A percentile compares a stretch with the other conserved stretches of the same genome.
phyloP scores from a whole-genome alignment of 129 eudicot genomes.

The Escallonia rubra region DNA sequence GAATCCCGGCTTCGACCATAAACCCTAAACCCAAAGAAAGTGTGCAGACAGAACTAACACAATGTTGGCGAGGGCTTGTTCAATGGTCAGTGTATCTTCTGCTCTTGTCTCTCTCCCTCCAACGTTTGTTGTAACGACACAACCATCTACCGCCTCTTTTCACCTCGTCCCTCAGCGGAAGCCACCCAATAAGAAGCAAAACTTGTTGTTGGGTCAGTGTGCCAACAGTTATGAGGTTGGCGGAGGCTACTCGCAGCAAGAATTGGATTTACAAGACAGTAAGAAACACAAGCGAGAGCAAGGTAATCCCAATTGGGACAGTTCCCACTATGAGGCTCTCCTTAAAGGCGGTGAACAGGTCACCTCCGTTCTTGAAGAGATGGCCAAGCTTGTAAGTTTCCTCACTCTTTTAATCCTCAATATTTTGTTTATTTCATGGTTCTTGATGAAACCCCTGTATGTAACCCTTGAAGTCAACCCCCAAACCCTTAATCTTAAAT shows the following conservation, averaged over 20 bases:
- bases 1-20: too few species aligned
- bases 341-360: slow-evolving; percentile 97
- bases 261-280: slow-evolving; percentile 28
- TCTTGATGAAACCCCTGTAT: too few species aligned
- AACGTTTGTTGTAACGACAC: not conserved
- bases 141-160: slow-evolving; percentile 1
- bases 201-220: slow-evolving; percentile 8
- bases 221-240: slow-evolving; percentile 45
- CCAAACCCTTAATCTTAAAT: too few species aligned
- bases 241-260: slow-evolving; percentile 55
- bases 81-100: not conserved
- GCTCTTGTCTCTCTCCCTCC: slow-evolving; percentile 3
- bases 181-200: slow-evolving; percentile 13
- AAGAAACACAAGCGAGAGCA: slow-evolving; percentile 4
- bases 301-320: slow-evolving; percentile 25
- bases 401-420: not conserved
- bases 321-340: slow-evolving; percentile 61
- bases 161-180: not conserved
- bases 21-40: too few species aligned
- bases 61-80: too few species aligned
- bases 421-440: too few species aligned
- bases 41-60: too few species aligned
- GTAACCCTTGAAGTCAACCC: too few species aligned
- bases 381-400: slow-evolving; percentile 75
- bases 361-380: slow-evolving; percentile 90